These are phyloP conservation scores for Lophium mytilinum DNA, from an alignment of 495 filamentous ascomycete species.

Conservation along the genomic window DNA sequence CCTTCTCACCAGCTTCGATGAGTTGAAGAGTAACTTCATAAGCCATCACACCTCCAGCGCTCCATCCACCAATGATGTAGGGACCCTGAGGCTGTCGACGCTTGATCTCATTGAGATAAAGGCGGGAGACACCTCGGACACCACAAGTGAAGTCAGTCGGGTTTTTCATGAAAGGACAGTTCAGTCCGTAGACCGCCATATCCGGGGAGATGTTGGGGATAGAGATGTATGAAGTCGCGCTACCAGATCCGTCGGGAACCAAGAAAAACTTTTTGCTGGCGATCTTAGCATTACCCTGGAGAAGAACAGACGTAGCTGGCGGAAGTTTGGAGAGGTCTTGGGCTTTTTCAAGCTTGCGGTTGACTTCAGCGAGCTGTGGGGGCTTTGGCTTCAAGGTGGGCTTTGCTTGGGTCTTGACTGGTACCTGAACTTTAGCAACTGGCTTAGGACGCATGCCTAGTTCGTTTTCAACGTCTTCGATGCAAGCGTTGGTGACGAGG, in stretches of 20 bases:
- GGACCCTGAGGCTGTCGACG: slow-evolving; percentile 69
- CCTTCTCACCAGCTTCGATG: slow-evolving; percentile 55
- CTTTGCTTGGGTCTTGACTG: slow-evolving; percentile 9
- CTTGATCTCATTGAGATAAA: slow-evolving; percentile 58
- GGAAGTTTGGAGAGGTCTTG: slow-evolving; percentile 33
- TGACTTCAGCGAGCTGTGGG: slow-evolving; percentile 35
- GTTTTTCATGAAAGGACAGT: slow-evolving; percentile 59
- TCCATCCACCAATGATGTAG: slow-evolving; percentile 67
- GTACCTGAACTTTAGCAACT: slow-evolving; percentile 14
- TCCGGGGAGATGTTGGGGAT: slow-evolving; percentile 49
- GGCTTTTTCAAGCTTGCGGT: slow-evolving; percentile 28
- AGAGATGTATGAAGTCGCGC: slow-evolving; percentile 54
- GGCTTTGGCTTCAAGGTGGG: slow-evolving; percentile 19
- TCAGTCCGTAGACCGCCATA: slow-evolving; percentile 52
- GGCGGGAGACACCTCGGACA: slow-evolving; percentile 48
- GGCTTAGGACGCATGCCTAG: slow-evolving; percentile 38
- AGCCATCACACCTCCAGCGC: slow-evolving; percentile 79
- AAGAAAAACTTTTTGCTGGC: slow-evolving; percentile 60
- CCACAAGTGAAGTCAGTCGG: slow-evolving; percentile 48
- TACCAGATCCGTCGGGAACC: slow-evolving; percentile 71
- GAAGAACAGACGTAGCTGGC: slow-evolving; percentile 46
- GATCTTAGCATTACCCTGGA: slow-evolving; percentile 45
- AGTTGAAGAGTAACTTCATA: slow-evolving; percentile 75
- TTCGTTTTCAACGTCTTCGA: slow-evolving; percentile 40
- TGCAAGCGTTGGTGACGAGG: slow-evolving; percentile 35